phyloP scores from a whole-genome alignment of 345 rosid species.

The Linum trigynum region DNA sequence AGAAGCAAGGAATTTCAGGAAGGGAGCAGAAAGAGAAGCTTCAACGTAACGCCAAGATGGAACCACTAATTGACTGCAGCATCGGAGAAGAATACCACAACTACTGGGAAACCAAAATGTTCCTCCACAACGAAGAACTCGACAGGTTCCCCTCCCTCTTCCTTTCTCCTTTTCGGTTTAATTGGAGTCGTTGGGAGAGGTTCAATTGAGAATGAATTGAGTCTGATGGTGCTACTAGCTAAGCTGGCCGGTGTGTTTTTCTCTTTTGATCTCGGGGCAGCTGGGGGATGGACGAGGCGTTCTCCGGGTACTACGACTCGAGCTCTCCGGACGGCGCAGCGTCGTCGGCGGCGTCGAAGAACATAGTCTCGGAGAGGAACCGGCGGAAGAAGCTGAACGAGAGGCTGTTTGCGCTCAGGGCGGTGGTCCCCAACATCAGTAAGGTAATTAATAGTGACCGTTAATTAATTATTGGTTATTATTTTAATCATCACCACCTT shows the following conservation, averaged over 20 bases:
- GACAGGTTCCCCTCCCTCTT: constrained; percentile 14
- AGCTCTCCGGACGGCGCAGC: constrained; percentile 92
- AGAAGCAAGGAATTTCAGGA: background rate
- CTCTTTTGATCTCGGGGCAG: too few species aligned
- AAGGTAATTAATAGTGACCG: constrained; percentile 35
- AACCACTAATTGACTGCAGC: constrained; percentile 18
- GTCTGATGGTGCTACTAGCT: too few species aligned
- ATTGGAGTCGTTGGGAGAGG: too few species aligned
- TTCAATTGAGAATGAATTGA: background rate
- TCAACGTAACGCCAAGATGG: constrained; percentile 3
- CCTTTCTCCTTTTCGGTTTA: background rate
- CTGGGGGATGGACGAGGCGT: constrained; percentile 45
- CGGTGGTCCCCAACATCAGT: constrained; percentile 91
- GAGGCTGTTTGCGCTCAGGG: constrained; percentile 73
- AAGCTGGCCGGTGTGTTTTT: too few species aligned
- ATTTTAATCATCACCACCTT: too few species aligned
- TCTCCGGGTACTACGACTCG: constrained; percentile 69
- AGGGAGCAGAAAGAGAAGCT: background rate
- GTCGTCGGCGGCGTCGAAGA: constrained; percentile 70
- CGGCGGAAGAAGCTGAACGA: constrained; percentile 86
- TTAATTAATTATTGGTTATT: background rate
- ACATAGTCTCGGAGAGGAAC: constrained; percentile 82
- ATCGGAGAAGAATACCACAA: constrained; percentile 44
- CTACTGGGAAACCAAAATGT: constrained; percentile 54
- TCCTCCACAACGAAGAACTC: constrained; percentile 50